phyloP scores from a whole-genome alignment of 1,139 yeast genomes.

The Sugiyamaella paludigena region DNA sequence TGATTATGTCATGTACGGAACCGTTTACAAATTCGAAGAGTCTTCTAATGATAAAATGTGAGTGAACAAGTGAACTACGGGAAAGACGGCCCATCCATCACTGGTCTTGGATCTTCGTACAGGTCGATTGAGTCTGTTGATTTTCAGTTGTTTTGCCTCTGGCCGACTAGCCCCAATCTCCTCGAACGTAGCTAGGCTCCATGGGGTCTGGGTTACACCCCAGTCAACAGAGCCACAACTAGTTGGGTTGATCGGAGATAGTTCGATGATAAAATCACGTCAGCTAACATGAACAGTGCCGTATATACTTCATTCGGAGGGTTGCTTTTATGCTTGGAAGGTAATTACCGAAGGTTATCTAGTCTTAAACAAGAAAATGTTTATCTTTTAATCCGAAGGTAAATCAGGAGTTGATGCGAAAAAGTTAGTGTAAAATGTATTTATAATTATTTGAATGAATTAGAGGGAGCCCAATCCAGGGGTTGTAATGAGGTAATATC shows the following conservation, averaged over 20 bases:
- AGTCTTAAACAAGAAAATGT: slow-evolving; percentile 92
- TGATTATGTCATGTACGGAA: slow-evolving; percentile 98
- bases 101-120: too few species aligned
- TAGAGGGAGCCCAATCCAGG: neutral
- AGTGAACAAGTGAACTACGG: slow-evolving; percentile 17
- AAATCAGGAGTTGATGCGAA: slow-evolving; percentile 3
- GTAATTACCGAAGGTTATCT: slow-evolving; percentile 86
- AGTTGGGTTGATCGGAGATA: neutral
- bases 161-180: too few species aligned
- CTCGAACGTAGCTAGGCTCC: too few species aligned
- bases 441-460: neutral
- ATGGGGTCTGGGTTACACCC: too few species aligned
- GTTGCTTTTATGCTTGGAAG: slow-evolving; percentile 87
- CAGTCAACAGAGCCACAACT: too few species aligned
- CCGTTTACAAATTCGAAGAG: slow-evolving; percentile 96
- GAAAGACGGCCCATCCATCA: too few species aligned
- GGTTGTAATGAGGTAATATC: neutral
- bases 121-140: too few species aligned
- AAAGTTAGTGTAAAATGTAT: too few species aligned
- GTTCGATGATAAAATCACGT: neutral
- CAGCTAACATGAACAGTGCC: slow-evolving; percentile 49
- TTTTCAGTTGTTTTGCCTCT: too few species aligned
- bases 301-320: slow-evolving; percentile 98
- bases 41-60: slow-evolving; percentile 57
- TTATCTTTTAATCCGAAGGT: slow-evolving; percentile 80